Base-by-base conservation (phyloP, 2,329 filamentous ascomycete genomes). In the Aureobasidium sp. region DNA sequence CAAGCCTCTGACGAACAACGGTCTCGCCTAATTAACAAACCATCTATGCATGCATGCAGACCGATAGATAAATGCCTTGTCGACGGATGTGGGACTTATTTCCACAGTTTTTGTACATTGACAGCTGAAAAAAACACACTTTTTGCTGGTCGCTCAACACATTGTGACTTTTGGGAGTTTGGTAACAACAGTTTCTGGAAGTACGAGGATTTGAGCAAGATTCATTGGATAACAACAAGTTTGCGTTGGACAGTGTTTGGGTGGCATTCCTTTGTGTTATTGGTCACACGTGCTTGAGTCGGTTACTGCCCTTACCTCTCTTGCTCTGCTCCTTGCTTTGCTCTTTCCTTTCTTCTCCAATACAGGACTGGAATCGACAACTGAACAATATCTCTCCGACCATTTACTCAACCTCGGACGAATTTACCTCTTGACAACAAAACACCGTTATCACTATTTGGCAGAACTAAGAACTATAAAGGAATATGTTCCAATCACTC, bases 1-100 rank as follows among this genome's bases (percentile, higher is more conserved):
- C 21, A 30, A 49, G 51, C 51, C 51, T 55, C 51, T 55, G 51
- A 55, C 51, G 51, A 54, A 55, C 39, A 55, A 55, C 51, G 51
- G 25, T 44, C 51, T 55, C 51, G 51, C 51, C 48, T 55, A 55
- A 53, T 45, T 21, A 14, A 9, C 41, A 21, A 5, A 29, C 11
- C 30, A 44, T 54, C 21, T 21, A 21, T 21, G 39, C 51, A 44
- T 44, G 51, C 39, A 25, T 34, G 30, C 47, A 25, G 21, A 37
- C 37, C 51, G 39, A 44, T 55, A 44, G 51, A 55, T 55, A 55
- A 44, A 44, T 55, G 39, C 39, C 51, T 44, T 55, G 51, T 55
- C 51, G 51, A 55, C 51, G 34, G 21, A 21, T 21, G 51, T 29
- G 25, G 39, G 37, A 55, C 30, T 55, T 41, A 44, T 44, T 14